Evolutionary conservation across 441 rosid species (phyloP), one percentile per base, ranked within the genome.

Genomic region (Lepidium campestre): DNA sequence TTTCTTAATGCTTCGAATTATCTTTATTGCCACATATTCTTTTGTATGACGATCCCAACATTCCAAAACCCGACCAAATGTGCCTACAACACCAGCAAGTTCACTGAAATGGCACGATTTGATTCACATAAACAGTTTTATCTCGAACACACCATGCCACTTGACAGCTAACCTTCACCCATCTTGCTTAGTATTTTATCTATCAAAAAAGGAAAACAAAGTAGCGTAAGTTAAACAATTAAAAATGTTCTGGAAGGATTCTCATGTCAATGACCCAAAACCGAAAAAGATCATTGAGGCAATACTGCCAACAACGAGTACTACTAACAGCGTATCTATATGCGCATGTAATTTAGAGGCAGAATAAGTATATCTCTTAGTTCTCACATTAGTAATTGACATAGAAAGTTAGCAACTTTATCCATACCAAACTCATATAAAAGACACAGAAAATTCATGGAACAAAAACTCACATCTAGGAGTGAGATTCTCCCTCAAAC

Each of bases 11-110:
- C 90, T 83, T 52, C 92, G 84, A 13, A 90, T 86, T 6, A 90
- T 84, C 78, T 90, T 90, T 67, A 90, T 68, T 3, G 97, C 97
- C 37, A 90, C 97, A 78, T 75, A 83, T 19, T 90, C 90, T 73
- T 76, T 68, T 8, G 82, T 78, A 74, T 87, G 77, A 29, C 92
- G 85, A 68, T 90, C 97, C 97, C 97, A 90, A 87, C 94, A 90
- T 81, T 90, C 92, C 86, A 90, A 83, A 75, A 88, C 97, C 66
- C 84, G 97, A 70, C 97, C 94, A 86, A 90, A 87, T 61, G 94
- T 88, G 89, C 97, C 97, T 88, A 88, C 90, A 86, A 86, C 79
- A 86, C 87, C 80, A 87, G 85, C 89, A 90, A 75, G 78, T 78
- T 65, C 72, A 86, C 88, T 84, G 85, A 88, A 71, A 82, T 76